phyloP scores from a whole-genome alignment of 2,329 filamentous ascomycete genomes.

The Aureobasidium sp. region DNA sequence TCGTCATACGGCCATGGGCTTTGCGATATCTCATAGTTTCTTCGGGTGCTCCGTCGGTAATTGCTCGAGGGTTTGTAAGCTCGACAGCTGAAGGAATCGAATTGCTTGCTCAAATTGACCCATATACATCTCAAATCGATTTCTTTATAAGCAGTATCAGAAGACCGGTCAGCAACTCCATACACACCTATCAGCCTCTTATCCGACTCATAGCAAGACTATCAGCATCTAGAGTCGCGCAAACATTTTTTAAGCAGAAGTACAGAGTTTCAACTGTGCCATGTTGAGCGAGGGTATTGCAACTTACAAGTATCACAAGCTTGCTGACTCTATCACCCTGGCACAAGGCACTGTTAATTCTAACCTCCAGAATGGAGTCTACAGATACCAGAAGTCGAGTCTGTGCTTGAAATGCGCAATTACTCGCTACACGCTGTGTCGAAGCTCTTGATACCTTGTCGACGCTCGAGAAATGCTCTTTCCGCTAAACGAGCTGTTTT shows the following conservation, averaged over 20 bases:
- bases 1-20: neutral
- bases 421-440: neutral
- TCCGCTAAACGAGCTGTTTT: neutral
- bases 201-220: no score
- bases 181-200: no score
- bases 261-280: no score
- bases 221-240: no score
- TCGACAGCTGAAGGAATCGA: neutral
- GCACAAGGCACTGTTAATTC: neutral
- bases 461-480: neutral
- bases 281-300: no score
- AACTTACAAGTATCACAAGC: neutral
- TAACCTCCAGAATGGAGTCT: no score
- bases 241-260: no score
- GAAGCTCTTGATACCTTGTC: neutral
- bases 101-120: neutral
- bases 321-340: neutral
- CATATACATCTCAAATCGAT: neutral
- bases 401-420: accelerated
- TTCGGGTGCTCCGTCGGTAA: neutral
- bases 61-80: neutral
- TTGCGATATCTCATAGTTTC: neutral
- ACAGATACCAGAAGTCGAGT: neutral
- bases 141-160: neutral
- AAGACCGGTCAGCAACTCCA: neutral